Evolutionary conservation across 495 filamentous ascomycete genomes (phyloP).

Genomic region (Talaromyces proteolyticus): DNA sequence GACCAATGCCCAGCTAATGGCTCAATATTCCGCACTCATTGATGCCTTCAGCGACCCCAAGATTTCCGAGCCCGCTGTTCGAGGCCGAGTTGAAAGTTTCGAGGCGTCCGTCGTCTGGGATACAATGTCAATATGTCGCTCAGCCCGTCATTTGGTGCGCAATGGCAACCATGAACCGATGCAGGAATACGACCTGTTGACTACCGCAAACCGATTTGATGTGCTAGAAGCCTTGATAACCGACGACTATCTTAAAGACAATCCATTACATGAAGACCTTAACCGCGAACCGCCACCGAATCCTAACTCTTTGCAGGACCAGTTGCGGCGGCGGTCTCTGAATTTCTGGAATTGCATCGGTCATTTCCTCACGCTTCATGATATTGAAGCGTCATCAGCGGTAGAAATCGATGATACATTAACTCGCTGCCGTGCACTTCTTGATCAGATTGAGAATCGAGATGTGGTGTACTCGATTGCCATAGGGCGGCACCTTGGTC

Average conservation of each 20-base stretch:
- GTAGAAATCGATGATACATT: slow-evolving; percentile 62
- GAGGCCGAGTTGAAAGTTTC: slow-evolving; percentile 52
- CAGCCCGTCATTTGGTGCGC: slow-evolving; percentile 27
- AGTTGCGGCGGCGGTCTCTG: slow-evolving; percentile 54
- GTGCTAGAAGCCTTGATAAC: slow-evolving; percentile 72
- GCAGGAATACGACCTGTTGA: slow-evolving; percentile 48
- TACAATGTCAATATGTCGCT: slow-evolving; percentile 45
- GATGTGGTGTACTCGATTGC: slow-evolving; percentile 88
- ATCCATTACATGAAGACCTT: slow-evolving; percentile 44
- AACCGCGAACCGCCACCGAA: slow-evolving; percentile 32
- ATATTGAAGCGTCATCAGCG: slow-evolving; percentile 52
- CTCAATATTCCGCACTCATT: slow-evolving; percentile 58
- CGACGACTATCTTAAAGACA: slow-evolving; percentile 55
- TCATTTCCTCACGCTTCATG: slow-evolving; percentile 61
- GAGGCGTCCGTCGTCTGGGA: slow-evolving; percentile 71
- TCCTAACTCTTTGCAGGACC: slow-evolving; percentile 36
- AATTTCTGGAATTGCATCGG: slow-evolving; percentile 79
- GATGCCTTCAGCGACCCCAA: slow-evolving; percentile 40
- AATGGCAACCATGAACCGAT: slow-evolving; percentile 23
- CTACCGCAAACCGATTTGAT: slow-evolving; percentile 60
- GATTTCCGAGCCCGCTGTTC: slow-evolving; percentile 29
- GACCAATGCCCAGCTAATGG: slow-evolving; percentile 52
- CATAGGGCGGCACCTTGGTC: slow-evolving; percentile 67
- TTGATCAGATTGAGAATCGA: slow-evolving; percentile 79
- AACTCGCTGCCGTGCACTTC: slow-evolving; percentile 52